Percentiles rank a stretch among this genome's conserved stretches.
These are phyloP conservation scores for Curvularia sp. DNA, from an alignment of 2,329 filamentous ascomycete species.

Conservation along the genomic window DNA sequence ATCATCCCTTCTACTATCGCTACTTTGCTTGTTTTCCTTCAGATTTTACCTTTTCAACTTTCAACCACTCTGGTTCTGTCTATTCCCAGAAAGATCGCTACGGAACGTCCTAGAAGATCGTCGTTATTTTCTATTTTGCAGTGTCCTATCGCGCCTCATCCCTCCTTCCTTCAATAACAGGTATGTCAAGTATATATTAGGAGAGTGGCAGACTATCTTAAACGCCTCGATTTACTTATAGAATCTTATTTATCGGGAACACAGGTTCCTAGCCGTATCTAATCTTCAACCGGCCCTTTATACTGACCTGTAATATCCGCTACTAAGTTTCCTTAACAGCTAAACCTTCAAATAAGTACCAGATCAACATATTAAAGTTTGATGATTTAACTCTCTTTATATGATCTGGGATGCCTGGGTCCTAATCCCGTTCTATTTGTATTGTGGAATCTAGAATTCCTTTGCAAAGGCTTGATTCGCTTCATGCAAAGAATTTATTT, in stretches of 20 bases:
- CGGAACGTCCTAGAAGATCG: neutral
- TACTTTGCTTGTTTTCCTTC: neutral
- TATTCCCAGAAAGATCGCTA: neutral
- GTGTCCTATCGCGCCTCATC: neutral
- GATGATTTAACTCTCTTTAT: no score
- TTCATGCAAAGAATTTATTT: no score
- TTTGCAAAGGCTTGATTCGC: no score
- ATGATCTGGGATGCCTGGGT: no score
- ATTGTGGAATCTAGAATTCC: no score
- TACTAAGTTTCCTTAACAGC: no score
- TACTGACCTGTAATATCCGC: neutral
- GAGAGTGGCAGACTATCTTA: neutral
- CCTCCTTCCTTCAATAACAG: neutral
- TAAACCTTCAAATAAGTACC: no score
- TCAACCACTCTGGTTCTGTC: neutral
- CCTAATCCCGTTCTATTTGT: no score
- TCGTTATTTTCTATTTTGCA: neutral
- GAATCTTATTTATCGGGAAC: neutral
- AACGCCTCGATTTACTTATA: neutral
- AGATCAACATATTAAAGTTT: no score
- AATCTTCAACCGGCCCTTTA: neutral
- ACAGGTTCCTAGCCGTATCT: neutral
- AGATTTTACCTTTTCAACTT: neutral
- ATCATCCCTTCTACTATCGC: neutral
- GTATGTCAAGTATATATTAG: neutral